These are phyloP conservation scores for Hippophae rhamnoides DNA, from an alignment of 306 rosid genomes.

Conservation along the genomic window DNA sequence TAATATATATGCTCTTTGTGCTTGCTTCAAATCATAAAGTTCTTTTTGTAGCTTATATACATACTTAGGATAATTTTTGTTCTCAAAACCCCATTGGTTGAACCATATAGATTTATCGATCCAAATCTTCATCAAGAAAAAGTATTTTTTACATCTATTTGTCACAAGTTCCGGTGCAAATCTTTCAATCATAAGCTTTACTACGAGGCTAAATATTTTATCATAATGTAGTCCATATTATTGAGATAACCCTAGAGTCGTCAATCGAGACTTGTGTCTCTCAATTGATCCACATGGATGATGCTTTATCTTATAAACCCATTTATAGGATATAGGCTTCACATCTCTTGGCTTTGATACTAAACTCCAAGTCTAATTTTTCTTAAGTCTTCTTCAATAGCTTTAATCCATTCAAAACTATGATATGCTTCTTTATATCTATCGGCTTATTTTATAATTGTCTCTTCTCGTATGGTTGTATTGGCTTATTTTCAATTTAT, in stretches of 20 bases:
- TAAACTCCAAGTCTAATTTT: not conserved
- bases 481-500: no score
- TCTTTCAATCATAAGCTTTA: not conserved
- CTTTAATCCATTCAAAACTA: not conserved
- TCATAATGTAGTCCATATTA: not conserved
- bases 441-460: not conserved
- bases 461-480: no score
- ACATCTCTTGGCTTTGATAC: not conserved
- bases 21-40: not conserved
- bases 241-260: conserved; percentile 3
- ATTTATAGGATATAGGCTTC: no score
- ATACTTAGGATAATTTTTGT: not conserved
- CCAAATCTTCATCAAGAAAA: not conserved
- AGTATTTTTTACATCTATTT: not conserved
- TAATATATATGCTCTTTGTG: not conserved
- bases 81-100: not conserved
- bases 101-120: not conserved
- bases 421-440: no score
- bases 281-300: not conserved
- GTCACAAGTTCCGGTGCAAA: not conserved
- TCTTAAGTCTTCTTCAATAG: not conserved
- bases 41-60: not conserved
- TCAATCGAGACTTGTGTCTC: conserved; percentile 1
- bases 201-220: conserved; percentile 4
- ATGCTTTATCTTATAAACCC: no score